These are phyloP conservation scores for Ascosphaera aggregata DNA, from an alignment of 2,329 filamentous ascomycete species.

Conservation along the genomic window DNA sequence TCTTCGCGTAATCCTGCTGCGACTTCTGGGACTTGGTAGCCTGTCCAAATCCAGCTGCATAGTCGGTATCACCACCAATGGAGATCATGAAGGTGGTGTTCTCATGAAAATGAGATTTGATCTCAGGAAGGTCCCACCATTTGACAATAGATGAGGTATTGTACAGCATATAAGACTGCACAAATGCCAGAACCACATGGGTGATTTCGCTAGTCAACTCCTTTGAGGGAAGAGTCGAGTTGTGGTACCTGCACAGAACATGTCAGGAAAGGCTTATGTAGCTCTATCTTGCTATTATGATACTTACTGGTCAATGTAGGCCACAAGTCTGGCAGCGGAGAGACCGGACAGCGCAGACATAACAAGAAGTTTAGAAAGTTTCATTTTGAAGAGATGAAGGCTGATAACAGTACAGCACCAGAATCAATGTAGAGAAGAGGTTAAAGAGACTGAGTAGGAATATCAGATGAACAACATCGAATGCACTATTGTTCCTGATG, in stretches of 20 bases:
- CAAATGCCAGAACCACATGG: not conserved
- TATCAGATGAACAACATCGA: too few species aligned
- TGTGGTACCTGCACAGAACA: not conserved
- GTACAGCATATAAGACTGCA: not conserved
- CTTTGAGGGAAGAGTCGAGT: not conserved
- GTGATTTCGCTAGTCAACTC: not conserved
- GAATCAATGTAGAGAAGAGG: too few species aligned
- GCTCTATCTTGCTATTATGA: too few species aligned
- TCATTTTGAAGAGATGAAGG: too few species aligned
- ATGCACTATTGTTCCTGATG: too few species aligned
- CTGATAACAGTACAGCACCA: too few species aligned
- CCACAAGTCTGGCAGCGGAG: not conserved
- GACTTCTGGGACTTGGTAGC: conserved; percentile 29
- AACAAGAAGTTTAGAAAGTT: not conserved
- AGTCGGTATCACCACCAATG: conserved; percentile 45
- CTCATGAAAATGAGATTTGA: conserved; percentile 14
- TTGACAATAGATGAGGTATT: not conserved
- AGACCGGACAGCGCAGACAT: not conserved
- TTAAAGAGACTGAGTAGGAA: too few species aligned
- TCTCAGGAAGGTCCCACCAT: not conserved
- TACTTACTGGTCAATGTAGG: not conserved
- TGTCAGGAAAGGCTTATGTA: too few species aligned
- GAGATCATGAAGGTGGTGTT: conserved; percentile 38
- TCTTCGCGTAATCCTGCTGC: conserved; percentile 35
- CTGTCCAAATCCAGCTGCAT: conserved; percentile 29